Conservation (phyloP, 164 flowering plant species). For the Stephania japonica region DNA sequence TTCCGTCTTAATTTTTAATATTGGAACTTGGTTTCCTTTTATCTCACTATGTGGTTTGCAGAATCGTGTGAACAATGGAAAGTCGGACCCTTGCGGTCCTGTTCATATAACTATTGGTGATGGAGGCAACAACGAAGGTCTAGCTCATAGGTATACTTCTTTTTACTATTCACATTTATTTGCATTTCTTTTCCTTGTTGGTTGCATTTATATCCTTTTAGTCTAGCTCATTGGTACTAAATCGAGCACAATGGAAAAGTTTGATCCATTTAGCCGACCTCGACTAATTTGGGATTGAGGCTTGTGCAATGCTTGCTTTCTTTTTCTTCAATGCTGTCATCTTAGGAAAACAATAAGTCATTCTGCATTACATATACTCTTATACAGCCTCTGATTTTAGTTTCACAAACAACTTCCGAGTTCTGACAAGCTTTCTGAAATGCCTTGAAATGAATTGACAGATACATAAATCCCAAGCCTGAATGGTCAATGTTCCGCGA, state of each 20-base stretch:
- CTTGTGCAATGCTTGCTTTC: neutral
- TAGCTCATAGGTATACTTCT: slow-evolving; percentile 65
- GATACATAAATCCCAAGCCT: slow-evolving; percentile 66
- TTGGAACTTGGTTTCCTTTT: neutral
- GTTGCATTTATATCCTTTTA: neutral
- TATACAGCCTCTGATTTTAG: neutral
- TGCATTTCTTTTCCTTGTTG: neutral
- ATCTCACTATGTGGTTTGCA: slow-evolving; percentile 26
- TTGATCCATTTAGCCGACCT: too few relatives aligned
- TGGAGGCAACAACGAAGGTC: slow-evolving; percentile 96
- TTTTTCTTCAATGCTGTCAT: neutral
- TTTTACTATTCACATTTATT: neutral
- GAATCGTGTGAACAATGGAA: slow-evolving; percentile 68
- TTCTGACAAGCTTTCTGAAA: neutral
- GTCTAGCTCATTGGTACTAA: too few relatives aligned
- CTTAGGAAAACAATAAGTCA: neutral
- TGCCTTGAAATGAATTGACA: slow-evolving; percentile 21
- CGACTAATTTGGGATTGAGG: too few relatives aligned
- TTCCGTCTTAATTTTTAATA: neutral
- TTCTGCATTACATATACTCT: neutral
- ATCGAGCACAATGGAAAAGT: too few relatives aligned
- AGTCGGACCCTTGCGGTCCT: slow-evolving; percentile 74
- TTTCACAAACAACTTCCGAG: neutral
- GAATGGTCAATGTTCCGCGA: slow-evolving; percentile 92
- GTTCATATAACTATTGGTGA: slow-evolving; percentile 95